A percentile compares a stretch with the other conserved stretches of the same genome.
These are phyloP conservation scores for Malassezia slooffiae DNA, from an alignment of 1,284 basidiomycete genomes.

Conservation along the genomic window DNA sequence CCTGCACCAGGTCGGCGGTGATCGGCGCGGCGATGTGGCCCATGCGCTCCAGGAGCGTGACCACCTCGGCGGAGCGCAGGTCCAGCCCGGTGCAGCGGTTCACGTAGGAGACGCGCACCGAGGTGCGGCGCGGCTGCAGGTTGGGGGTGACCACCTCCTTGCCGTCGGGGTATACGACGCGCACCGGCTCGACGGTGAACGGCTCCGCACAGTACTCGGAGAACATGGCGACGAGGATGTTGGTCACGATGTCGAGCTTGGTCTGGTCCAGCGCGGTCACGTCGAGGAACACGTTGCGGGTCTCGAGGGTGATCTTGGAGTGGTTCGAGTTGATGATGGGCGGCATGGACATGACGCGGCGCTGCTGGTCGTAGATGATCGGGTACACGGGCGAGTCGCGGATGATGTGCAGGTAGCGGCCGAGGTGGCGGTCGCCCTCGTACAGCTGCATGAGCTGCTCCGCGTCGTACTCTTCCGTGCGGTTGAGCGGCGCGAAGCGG, in stretches of 20 bases:
- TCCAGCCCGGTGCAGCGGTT: conserved; percentile 85
- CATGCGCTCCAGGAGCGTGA: conserved; percentile 65
- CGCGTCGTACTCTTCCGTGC: conserved; percentile 53
- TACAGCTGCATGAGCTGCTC: conserved; percentile 49
- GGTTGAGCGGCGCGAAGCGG: conserved; percentile 75
- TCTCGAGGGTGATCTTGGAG: conserved; percentile 92
- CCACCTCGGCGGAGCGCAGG: conserved; percentile 57
- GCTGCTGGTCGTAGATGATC: conserved; percentile 83
- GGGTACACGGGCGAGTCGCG: conserved; percentile 91
- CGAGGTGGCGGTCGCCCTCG: conserved; percentile 87
- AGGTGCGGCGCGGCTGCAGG: conserved; percentile 60
- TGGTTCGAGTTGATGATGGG: conserved; percentile 60
- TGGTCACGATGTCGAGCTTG: conserved; percentile 86
- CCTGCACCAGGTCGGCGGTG: conserved; percentile 57
- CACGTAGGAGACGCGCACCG: conserved; percentile 77
- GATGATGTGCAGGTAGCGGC: conserved; percentile 81
- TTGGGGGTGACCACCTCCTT: conserved; percentile 67
- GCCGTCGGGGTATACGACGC: conserved; percentile 50
- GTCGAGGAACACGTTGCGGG: conserved; percentile 90
- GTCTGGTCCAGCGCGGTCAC: conserved; percentile 96
- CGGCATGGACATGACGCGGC: conserved; percentile 85
- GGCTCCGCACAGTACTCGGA: conserved; percentile 86
- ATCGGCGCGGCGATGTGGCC: conserved; percentile 38
- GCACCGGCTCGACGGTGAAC: conserved; percentile 52
- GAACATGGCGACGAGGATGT: conserved; percentile 92